Conservation (phyloP, 202 grass and related monocot genomes). For the Panicum virgatum region DNA sequence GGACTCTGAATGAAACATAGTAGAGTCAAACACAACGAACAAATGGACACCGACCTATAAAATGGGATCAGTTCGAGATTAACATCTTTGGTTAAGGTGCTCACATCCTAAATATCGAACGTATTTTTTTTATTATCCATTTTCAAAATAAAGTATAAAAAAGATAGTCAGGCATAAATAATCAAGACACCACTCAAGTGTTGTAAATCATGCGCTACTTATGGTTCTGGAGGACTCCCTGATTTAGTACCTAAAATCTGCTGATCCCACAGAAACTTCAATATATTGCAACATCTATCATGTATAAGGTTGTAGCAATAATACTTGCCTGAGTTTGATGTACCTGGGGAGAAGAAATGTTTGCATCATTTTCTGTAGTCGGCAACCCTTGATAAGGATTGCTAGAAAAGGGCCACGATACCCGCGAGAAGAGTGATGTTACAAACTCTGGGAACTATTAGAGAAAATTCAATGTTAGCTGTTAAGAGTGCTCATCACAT, state of each 20-base stretch:
- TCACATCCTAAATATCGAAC: not conserved
- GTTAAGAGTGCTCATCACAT: slow-evolving; percentile 3
- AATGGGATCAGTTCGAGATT: not conserved
- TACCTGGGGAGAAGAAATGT: slow-evolving; percentile 28
- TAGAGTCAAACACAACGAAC: not conserved
- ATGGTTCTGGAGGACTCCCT: not conserved
- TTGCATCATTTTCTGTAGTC: slow-evolving; percentile 49
- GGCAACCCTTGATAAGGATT: slow-evolving; percentile 62
- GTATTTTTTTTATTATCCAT: not conserved
- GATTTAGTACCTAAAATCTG: not conserved
- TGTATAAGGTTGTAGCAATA: not conserved
- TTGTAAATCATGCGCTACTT: not conserved
- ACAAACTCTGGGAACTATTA: slow-evolving; percentile 67
- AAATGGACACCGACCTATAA: not conserved
- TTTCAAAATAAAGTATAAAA: not conserved
- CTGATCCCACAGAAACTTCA: not conserved
- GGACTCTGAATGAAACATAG: not conserved
- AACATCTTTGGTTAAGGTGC: slow-evolving; percentile 8
- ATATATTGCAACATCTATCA: not conserved
- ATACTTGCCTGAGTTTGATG: slow-evolving; percentile 54
- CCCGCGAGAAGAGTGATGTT: slow-evolving; percentile 51
- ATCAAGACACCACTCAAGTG: not conserved
- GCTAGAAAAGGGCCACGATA: slow-evolving; percentile 49
- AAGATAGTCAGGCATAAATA: not conserved
- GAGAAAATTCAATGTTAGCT: not conserved